Conservation (phyloP, 805 yeast genomes). For the Pichia occidentalis region DNA sequence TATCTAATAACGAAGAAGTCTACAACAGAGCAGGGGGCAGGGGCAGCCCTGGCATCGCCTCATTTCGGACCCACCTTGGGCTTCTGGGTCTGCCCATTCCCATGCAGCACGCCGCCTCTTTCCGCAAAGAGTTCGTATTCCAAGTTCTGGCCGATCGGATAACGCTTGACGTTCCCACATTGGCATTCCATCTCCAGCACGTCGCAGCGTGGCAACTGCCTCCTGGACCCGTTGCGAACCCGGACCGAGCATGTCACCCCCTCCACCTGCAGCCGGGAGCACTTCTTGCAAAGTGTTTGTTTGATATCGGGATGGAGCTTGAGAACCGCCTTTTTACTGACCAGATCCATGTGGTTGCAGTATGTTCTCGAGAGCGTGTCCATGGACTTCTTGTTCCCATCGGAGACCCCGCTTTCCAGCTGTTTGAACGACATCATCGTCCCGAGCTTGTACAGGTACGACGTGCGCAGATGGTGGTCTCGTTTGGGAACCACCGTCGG, state of each 20-base stretch:
- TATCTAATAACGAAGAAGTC: too few relatives aligned
- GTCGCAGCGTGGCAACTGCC: constrained; percentile 33
- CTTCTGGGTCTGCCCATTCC: constrained; percentile 6
- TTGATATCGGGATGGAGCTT: constrained; percentile 60
- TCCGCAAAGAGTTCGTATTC: constrained; percentile 44
- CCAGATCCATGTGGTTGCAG: constrained; percentile 47
- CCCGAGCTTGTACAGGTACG: constrained; percentile 55
- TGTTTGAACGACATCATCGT: constrained; percentile 28
- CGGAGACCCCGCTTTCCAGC: not conserved
- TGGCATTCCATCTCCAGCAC: constrained; percentile 43
- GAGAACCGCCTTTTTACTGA: constrained; percentile 62
- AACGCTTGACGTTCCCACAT: constrained; percentile 50
- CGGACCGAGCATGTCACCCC: constrained; percentile 36
- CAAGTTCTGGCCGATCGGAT: constrained; percentile 54
- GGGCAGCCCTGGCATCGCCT: too few relatives aligned
- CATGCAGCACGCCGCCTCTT: constrained; percentile 24
- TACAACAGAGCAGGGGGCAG: too few relatives aligned
- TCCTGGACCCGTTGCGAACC: constrained; percentile 38
- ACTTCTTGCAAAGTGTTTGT: constrained; percentile 62
- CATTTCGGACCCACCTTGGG: too few relatives aligned
- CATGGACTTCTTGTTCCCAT: constrained; percentile 14
- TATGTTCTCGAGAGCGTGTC: constrained; percentile 49
- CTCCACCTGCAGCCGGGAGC: constrained; percentile 46
- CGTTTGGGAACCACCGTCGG: constrained; percentile 42
- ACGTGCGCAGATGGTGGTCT: constrained; percentile 55